These are phyloP conservation scores for Tetrapyrgos nigripes DNA, from an alignment of 1,284 basidiomycete genomes.

Conservation along the genomic window DNA sequence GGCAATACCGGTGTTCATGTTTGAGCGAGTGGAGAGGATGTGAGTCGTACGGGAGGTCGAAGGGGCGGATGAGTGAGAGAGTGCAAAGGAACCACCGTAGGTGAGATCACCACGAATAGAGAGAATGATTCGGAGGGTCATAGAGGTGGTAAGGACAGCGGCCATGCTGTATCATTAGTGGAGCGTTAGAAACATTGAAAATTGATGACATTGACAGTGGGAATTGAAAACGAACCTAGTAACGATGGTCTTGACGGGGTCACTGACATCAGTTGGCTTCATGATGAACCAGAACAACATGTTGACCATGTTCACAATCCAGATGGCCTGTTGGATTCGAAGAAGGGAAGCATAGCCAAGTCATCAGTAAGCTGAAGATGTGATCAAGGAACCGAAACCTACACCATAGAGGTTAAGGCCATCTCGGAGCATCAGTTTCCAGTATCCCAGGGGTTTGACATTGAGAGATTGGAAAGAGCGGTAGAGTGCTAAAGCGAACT, in stretches of 20 bases:
- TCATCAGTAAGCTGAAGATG: conserved; percentile 4
- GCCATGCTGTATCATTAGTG: conserved; percentile 63
- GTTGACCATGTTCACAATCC: conserved; percentile 79
- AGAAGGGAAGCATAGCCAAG: conserved; percentile 9
- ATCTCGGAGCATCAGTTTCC: conserved; percentile 88
- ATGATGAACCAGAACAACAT: conserved; percentile 84
- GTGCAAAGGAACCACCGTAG: conserved; percentile 72
- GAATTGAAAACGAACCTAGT: conserved; percentile 47
- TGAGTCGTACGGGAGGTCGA: conserved; percentile 53
- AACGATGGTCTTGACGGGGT: conserved; percentile 81
- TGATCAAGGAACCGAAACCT: conserved; percentile 28
- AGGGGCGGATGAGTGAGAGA: conserved; percentile 51
- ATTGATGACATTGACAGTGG: background rate
- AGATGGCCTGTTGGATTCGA: conserved; percentile 62
- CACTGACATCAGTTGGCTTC: conserved; percentile 60
- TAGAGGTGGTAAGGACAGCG: conserved; percentile 81
- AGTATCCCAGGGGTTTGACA: conserved; percentile 62
- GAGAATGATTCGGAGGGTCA: conserved; percentile 84
- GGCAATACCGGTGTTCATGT: conserved; percentile 37
- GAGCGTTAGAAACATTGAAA: background rate
- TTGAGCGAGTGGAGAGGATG: conserved; percentile 55
- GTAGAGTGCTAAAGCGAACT: conserved; percentile 68
- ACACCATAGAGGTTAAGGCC: conserved; percentile 83
- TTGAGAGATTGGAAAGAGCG: conserved; percentile 69
- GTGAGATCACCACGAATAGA: conserved; percentile 74